Evolutionary conservation across 768 basidiomycete species (phyloP), one percentile per base, ranked within the genome.

Genomic region (Amanita fuliginea): DNA sequence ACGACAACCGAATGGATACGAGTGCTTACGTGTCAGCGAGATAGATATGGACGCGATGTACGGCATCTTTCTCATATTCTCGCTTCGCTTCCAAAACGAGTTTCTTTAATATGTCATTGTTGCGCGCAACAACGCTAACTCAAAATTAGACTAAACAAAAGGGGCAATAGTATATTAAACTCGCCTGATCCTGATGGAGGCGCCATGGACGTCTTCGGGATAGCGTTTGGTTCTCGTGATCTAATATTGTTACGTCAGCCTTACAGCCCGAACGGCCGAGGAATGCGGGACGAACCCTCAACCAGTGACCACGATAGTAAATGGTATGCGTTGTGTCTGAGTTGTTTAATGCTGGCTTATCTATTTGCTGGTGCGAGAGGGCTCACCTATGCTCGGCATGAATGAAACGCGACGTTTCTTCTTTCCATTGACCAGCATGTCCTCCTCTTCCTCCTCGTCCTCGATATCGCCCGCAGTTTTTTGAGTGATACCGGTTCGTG

Each of bases 61-160:
- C 85, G 51, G 88, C 86, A 63, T 93, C 90, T 66, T 89, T 90
- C 66, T 91, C 87, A 57, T 91, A 92, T 53, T 87, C 85, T 46
- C 80, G 79, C 68, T 90, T 91, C 22, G 89, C 89, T 64, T 90
- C 87, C 28, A 91, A 63, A 19, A 93, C 87, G 16, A 93, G 76
- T 59, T 80, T 81, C 73, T 91, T 92, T 59, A 92, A 71, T 53
- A 92, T 84, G 62, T 86, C 85, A 58, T 92, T 91, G 62, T 77
- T 91, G 42, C 89, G 83, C 16, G 89, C 89, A 42, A 92, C 85
- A 48, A 92, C 89, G 51, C 88, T 91, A 30, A 43, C 22, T 42
- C n/a, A 56, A 49, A 43, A 55, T 54, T 39, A 21, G 40, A 30
- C 49, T 33, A n/a, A n/a, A 36, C 24, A 49, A 43, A 11, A 34